Conservation (phyloP, 2,329 filamentous ascomycete species). For the Diplocarpon rosae region DNA sequence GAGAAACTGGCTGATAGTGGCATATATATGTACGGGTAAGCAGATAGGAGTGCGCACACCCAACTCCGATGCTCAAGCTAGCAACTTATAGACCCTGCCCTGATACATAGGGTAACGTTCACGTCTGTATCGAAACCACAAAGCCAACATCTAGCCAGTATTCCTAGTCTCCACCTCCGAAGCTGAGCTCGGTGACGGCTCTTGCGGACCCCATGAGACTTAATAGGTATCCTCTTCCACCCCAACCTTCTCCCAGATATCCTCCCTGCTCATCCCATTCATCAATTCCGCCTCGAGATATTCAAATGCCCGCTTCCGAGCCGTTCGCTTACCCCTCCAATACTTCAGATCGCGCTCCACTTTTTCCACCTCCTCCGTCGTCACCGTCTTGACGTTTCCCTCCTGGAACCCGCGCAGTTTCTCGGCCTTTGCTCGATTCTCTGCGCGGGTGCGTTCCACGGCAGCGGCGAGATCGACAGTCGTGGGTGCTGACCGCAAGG, state of each 20-base stretch:
- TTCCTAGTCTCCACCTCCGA: no score
- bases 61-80: no score
- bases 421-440: constrained; percentile 32
- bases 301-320: constrained; percentile 25
- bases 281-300: constrained; percentile 31
- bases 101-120: no score
- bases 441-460: constrained; percentile 33
- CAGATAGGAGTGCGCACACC: no score
- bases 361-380: constrained; percentile 34
- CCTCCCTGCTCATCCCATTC: constrained; percentile 35
- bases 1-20: no score
- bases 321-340: constrained; percentile 29
- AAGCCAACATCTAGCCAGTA: no score
- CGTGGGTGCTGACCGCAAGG: constrained; percentile 34
- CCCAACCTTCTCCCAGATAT: constrained; percentile 35
- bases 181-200: no score
- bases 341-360: constrained; percentile 36
- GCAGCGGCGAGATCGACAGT: constrained; percentile 36
- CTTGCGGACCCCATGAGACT: no score
- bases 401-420: constrained; percentile 33
- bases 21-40: no score
- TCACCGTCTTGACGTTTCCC: constrained; percentile 32
- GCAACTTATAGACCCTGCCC: no score
- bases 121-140: no score
- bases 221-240: constrained; percentile 18